phyloP scores from a whole-genome alignment of 768 basidiomycete species.

The Mycena polygramma region DNA sequence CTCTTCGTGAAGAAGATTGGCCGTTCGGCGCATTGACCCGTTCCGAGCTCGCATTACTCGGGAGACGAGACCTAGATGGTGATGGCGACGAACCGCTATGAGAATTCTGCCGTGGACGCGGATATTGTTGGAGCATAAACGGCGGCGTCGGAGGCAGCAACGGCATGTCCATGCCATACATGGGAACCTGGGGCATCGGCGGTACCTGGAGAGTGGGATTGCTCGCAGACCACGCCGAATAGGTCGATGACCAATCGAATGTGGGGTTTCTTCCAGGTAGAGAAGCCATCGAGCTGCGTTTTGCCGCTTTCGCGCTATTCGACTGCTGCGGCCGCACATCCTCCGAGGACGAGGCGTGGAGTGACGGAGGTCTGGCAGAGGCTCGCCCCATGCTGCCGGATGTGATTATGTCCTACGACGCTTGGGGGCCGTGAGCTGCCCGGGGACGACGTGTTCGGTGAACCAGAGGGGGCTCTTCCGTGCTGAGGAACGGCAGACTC shows the following conservation, averaged over 20 bases:
- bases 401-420: constrained; percentile 46
- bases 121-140: constrained; percentile 78
- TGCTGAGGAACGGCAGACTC: constrained; percentile 56
- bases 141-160: constrained; percentile 80
- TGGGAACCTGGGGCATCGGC: constrained; percentile 51
- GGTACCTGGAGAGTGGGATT: constrained; percentile 49
- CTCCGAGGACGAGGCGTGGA: constrained; percentile 70
- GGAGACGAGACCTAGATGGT: constrained; percentile 50
- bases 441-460: constrained; percentile 60
- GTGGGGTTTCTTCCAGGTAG: constrained; percentile 47
- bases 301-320: constrained; percentile 50
- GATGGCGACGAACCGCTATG: constrained; percentile 51
- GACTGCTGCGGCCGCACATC: constrained; percentile 58
- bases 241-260: constrained; percentile 49
- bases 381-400: constrained; percentile 43
- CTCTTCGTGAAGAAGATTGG: constrained; percentile 28
- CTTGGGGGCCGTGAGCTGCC: constrained; percentile 66
- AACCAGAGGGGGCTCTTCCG: constrained; percentile 41
- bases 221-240: constrained; percentile 57
- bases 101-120: constrained; percentile 50
- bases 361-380: constrained; percentile 67
- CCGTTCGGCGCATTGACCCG: constrained; percentile 36
- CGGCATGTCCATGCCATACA: constrained; percentile 72
- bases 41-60: constrained; percentile 50
- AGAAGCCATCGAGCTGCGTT: constrained; percentile 57